These are phyloP conservation scores for Volvox reticuliferus DNA, from an alignment of 139 green algal species.

Conservation along the genomic window DNA sequence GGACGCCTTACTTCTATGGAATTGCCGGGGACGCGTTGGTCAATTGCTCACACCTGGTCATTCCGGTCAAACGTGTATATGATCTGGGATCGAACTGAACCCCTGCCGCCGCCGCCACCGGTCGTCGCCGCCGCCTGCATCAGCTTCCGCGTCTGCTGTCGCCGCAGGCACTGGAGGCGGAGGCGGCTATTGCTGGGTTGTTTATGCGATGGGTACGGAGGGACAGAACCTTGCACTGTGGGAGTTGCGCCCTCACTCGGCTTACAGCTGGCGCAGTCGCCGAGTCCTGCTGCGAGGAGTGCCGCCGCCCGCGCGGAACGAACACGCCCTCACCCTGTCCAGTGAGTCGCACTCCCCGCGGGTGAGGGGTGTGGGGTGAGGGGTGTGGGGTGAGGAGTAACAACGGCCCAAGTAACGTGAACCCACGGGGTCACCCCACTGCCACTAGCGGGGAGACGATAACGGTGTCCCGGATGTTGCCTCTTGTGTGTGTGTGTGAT, in stretches of 20 bases:
- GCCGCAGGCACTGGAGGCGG: neutral
- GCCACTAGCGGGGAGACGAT: too few species aligned
- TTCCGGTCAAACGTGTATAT: too few species aligned
- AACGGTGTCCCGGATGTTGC: too few species aligned
- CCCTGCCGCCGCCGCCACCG: neutral
- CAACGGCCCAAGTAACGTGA: too few species aligned
- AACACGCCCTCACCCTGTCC: neutral
- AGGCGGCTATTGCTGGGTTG: neutral
- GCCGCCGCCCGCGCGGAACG: conserved; percentile 9
- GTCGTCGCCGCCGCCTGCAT: neutral
- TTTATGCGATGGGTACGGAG: neutral
- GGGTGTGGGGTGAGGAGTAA: too few species aligned
- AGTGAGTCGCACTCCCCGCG: conserved; percentile 2
- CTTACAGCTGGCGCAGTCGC: neutral
- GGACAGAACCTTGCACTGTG: conserved; percentile 2
- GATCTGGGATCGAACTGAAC: too few species aligned
- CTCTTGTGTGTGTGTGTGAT: too few species aligned
- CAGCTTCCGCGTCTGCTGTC: neutral
- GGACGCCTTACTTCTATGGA: too few species aligned
- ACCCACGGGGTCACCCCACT: too few species aligned
- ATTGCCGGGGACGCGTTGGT: too few species aligned
- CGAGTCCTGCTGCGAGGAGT: conserved; percentile 3
- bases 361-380: too few species aligned
- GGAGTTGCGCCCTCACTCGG: neutral
- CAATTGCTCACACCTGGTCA: too few species aligned